phyloP scores from a whole-genome alignment of 2,329 filamentous ascomycete genomes.

The Helotiales sp. region DNA sequence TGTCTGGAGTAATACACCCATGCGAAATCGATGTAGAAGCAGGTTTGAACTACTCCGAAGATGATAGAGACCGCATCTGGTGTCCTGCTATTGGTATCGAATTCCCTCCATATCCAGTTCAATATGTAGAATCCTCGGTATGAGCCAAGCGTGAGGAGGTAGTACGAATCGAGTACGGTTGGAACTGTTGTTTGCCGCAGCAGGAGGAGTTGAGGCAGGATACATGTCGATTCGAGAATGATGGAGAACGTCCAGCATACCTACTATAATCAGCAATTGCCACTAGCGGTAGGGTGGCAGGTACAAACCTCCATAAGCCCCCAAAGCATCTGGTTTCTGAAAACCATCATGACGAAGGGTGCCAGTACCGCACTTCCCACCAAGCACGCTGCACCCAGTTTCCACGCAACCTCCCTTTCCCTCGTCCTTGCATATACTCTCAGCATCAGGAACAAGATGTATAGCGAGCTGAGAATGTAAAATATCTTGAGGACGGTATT shows the following conservation, averaged over 20 bases:
- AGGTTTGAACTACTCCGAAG: conserved; percentile 87
- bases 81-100: conserved; percentile 59
- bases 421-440: conserved; percentile 82
- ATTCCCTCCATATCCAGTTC: conserved; percentile 79
- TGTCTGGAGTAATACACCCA: conserved; percentile 97
- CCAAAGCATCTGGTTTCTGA: conserved; percentile 51
- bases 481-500: conserved; percentile 86
- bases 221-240: conserved; percentile 86
- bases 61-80: conserved; percentile 75
- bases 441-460: conserved; percentile 87
- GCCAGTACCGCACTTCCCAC: conserved; percentile 65
- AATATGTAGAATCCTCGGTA: conserved; percentile 89
- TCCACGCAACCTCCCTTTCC: conserved; percentile 92
- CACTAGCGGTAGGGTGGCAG: neutral
- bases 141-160: conserved; percentile 81
- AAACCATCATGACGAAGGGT: conserved; percentile 71
- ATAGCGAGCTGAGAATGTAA: conserved; percentile 81
- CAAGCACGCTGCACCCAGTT: conserved; percentile 72
- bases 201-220: conserved; percentile 87
- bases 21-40: conserved; percentile 88
- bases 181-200: conserved; percentile 93
- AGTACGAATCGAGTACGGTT: conserved; percentile 96
- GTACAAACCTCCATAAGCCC: conserved; percentile 50
- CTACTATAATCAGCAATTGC: conserved; percentile 42
- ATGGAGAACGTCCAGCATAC: conserved; percentile 86